Base-by-base conservation (phyloP, 495 filamentous ascomycete species). In the Penicillium arizonense region DNA sequence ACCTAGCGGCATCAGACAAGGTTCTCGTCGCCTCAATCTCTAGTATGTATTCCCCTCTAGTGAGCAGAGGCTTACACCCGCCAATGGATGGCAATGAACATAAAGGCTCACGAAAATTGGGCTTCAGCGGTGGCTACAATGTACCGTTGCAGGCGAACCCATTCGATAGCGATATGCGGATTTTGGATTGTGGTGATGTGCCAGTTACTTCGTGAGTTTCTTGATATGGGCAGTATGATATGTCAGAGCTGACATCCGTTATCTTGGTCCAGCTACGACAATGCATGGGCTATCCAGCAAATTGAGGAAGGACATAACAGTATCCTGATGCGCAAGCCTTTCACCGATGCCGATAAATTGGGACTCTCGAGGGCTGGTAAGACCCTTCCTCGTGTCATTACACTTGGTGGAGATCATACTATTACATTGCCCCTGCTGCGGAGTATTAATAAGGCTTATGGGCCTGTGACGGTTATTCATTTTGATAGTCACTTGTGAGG, bases 181-280 rank as follows among this genome's bases (percentile, higher is more conserved):
- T 92, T 13, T 65, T 91, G 4, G 88, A 92, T 67, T 92, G 88
- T 58, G 88, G 87, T 36, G 87, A 91, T 65, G 85, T 89, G 37
- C 84, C 84, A 0, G 77, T 90, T 14, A 90, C 87, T 1, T 83
- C 82, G 70, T 84, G 70, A 50, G 76, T 69, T 45, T 23, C 32
- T 16, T 34, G 8, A 7, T n/a, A 24, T 24, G 21, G 32, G 37
- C 36, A 28, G 44, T 42, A 58, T 7, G 14, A 41, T 21, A 16
- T 1, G 6, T 21, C 18, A 30, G 12, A 5, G 20, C 34, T 48
- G 34, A 48, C 45, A 30, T 30, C 9, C 9, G 5, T 2, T 30
- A 9, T 9, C 6, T 5, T 1, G 3, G 4, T 11, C 12, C 28
- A 78, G 75, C 28, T 73, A 86, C 52, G 88, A 91, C 64, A 90